Evolutionary conservation across 148 eudicot species (phyloP).

Genomic region (Persicaria maculosa): DNA sequence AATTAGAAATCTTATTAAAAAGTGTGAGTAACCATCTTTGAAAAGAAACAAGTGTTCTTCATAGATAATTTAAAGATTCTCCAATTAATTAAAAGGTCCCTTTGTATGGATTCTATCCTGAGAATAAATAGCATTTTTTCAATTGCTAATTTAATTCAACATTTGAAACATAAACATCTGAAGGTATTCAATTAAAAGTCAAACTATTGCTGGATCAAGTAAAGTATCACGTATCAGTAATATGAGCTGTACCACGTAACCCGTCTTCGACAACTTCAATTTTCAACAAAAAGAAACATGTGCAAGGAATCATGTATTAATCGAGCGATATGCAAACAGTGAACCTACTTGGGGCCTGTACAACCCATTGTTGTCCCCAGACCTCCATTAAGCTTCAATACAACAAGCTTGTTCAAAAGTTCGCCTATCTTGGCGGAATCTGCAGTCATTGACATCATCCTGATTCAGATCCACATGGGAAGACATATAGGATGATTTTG

Average conservation of each 20-base stretch:
- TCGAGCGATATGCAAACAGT: background rate
- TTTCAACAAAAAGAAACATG: background rate
- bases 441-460: conserved; percentile 19
- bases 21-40: no score
- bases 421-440: conserved; percentile 56
- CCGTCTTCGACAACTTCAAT: background rate
- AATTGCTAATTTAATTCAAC: background rate
- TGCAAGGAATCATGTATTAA: background rate
- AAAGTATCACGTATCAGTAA: background rate
- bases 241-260: background rate
- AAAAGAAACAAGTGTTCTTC: no score
- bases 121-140: background rate
- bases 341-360: conserved; percentile 92
- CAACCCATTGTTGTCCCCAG: conserved; percentile 99
- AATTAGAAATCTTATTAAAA: no score
- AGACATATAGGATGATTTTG: background rate
- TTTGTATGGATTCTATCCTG: background rate
- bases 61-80: background rate
- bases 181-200: background rate
- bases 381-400: conserved; percentile 98
- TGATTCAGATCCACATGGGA: background rate
- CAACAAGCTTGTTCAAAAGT: conserved; percentile 92
- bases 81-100: background rate
- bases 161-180: background rate
- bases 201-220: background rate